Conservation (phyloP, 106 monocot genomes). For the Dioscorea dumetorum region DNA sequence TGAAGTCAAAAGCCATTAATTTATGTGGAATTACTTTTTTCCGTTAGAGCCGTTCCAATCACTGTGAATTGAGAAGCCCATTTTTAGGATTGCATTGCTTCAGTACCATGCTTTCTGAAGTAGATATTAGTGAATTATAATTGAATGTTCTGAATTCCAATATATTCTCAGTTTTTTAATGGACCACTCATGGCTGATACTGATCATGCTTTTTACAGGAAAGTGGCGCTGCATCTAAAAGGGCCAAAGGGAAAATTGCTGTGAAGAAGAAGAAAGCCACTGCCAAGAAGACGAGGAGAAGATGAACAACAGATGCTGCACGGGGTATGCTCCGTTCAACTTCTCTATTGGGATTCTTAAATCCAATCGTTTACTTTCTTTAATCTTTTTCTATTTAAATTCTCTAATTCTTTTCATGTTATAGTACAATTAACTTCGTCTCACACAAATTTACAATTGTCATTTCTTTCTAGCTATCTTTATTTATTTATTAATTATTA, state of each 20-base stretch:
- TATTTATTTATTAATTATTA: too few relatives aligned
- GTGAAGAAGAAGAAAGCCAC: constrained; percentile 9
- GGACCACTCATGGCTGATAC: background rate
- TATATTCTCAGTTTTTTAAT: background rate
- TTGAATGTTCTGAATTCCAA: background rate
- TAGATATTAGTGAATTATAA: background rate
- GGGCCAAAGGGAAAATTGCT: constrained; percentile 14
- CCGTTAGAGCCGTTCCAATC: background rate
- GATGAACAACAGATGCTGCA: background rate
- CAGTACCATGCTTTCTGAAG: background rate
- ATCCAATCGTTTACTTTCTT: background rate
- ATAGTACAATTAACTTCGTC: background rate
- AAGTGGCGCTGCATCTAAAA: constrained; percentile 12
- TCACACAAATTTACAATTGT: background rate
- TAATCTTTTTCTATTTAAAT: background rate
- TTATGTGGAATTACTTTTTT: background rate
- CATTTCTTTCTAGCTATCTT: background rate
- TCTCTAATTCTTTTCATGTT: background rate
- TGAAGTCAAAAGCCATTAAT: too few relatives aligned
- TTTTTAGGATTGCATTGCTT: background rate
- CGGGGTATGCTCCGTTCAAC: background rate
- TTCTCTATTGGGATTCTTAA: background rate
- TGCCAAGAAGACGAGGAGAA: background rate
- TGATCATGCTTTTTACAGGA: constrained; percentile 11
- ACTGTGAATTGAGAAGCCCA: background rate